Conservation (phyloP, 2,329 filamentous ascomycete species). For the Tothia fuscella region DNA sequence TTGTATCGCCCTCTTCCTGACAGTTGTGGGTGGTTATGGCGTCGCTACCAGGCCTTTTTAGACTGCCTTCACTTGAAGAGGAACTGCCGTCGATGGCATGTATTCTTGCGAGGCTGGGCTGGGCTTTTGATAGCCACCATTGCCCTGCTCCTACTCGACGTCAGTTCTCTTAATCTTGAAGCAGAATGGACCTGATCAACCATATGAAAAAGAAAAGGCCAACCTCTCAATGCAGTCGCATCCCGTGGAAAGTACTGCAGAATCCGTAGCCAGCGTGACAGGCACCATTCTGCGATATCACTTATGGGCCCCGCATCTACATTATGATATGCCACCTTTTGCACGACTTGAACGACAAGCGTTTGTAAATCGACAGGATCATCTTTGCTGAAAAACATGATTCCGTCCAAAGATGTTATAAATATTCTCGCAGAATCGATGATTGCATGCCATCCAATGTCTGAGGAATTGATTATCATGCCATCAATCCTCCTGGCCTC, state of each 20-base stretch:
- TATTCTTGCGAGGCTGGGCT: conserved; percentile 37
- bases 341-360: conserved; percentile 33
- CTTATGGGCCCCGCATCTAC: conserved; percentile 32
- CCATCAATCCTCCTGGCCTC: too few species aligned
- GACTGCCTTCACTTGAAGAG: conserved; percentile 17
- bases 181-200: too few species aligned
- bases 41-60: conserved; percentile 20
- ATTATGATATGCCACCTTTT: conserved; percentile 39
- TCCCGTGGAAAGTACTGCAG: conserved; percentile 33
- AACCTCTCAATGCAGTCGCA: conserved; percentile 31
- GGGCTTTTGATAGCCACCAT: conserved; percentile 41
- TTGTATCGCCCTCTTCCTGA: conserved; percentile 19
- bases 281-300: conserved; percentile 39
- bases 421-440: background rate
- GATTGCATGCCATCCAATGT: conserved; percentile 1
- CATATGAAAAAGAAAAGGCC: conserved; percentile 14
- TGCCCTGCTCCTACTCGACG: conserved; percentile 33
- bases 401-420: background rate
- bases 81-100: conserved; percentile 31
- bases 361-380: conserved; percentile 18
- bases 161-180: background rate
- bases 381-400: background rate
- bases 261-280: conserved; percentile 35
- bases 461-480: too few species aligned
- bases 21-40: conserved; percentile 16